These are phyloP conservation scores for Penicillium coprophilum DNA, from an alignment of 495 filamentous ascomycete genomes.

Conservation along the genomic window DNA sequence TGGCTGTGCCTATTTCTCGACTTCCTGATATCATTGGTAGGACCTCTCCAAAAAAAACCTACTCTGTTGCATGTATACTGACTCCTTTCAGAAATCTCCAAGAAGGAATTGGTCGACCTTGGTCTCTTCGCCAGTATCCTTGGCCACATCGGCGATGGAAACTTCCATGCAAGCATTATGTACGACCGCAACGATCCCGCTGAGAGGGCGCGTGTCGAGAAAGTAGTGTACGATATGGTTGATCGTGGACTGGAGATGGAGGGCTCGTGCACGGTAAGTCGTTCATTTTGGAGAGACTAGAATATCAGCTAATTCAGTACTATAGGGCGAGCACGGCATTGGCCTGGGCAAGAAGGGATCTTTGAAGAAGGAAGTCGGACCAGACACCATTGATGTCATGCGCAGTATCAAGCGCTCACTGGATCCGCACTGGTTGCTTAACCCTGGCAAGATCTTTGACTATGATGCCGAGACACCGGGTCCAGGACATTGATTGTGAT, in stretches of 20 bases:
- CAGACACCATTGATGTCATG: conserved; percentile 81
- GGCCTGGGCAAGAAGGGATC: conserved; percentile 85
- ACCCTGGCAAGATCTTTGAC: conserved; percentile 89
- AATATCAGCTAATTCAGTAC: conserved; percentile 15
- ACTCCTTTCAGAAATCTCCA: conserved; percentile 64
- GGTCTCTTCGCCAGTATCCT: conserved; percentile 84
- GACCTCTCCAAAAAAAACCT: not conserved
- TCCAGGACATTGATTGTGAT: conserved; percentile 5
- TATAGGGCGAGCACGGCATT: conserved; percentile 78
- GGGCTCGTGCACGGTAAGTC: conserved; percentile 74
- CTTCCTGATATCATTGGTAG: conserved; percentile 80
- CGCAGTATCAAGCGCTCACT: conserved; percentile 77
- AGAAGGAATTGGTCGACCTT: conserved; percentile 82
- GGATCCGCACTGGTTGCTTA: conserved; percentile 88
- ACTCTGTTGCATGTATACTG: not conserved
- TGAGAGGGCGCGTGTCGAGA: conserved; percentile 71
- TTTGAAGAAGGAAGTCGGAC: conserved; percentile 77
- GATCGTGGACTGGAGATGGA: conserved; percentile 87
- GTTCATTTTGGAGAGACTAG: not conserved
- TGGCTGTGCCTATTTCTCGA: conserved; percentile 82
- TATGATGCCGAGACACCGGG: conserved; percentile 3
- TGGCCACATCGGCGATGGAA: conserved; percentile 85
- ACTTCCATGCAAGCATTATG: conserved; percentile 89
- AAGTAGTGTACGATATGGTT: conserved; percentile 85
- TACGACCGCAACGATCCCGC: conserved; percentile 67